phyloP scores from a whole-genome alignment of 78 protist genomes.

The Dictyostelium purpureum region DNA sequence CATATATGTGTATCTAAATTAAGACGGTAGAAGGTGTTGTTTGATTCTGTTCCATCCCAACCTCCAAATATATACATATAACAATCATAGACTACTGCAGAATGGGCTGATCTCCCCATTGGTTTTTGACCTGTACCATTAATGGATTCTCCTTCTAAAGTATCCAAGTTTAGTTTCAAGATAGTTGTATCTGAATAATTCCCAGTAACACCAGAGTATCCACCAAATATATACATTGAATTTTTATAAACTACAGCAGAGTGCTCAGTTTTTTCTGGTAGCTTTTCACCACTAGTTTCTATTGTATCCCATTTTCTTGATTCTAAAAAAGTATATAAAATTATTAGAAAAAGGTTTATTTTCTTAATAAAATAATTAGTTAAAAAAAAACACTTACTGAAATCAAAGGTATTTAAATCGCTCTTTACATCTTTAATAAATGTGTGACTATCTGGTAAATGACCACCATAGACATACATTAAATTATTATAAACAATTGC shows the following conservation, averaged over 20 bases:
- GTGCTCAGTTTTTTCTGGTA: constrained; percentile 77
- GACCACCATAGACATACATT: constrained; percentile 80
- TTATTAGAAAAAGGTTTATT: neutral
- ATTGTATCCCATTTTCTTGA: constrained; percentile 35
- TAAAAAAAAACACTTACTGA: constrained; percentile 2
- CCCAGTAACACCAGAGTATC: constrained; percentile 34
- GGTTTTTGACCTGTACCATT: constrained; percentile 21
- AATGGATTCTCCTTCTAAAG: neutral
- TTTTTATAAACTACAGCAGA: constrained; percentile 48
- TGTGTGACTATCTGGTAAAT: constrained; percentile 72
- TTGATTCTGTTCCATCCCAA: constrained; percentile 68
- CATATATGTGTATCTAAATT: constrained; percentile 26
- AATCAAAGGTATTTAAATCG: constrained; percentile 44
- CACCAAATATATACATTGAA: constrained; percentile 75
- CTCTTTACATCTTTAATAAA: constrained; percentile 67
- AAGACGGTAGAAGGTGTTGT: constrained; percentile 34
- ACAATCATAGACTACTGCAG: constrained; percentile 31
- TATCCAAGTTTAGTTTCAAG: constrained; percentile 39
- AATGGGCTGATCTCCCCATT: constrained; percentile 64
- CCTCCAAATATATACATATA: constrained; percentile 75
- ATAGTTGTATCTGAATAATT: constrained; percentile 34
- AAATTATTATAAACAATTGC: constrained; percentile 45
- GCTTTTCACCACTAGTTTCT: constrained; percentile 1
- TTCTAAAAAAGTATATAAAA: neutral
- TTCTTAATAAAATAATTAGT: neutral